Conservation (phyloP, 75 land plant species). For the Cunninghamia lanceolata region DNA sequence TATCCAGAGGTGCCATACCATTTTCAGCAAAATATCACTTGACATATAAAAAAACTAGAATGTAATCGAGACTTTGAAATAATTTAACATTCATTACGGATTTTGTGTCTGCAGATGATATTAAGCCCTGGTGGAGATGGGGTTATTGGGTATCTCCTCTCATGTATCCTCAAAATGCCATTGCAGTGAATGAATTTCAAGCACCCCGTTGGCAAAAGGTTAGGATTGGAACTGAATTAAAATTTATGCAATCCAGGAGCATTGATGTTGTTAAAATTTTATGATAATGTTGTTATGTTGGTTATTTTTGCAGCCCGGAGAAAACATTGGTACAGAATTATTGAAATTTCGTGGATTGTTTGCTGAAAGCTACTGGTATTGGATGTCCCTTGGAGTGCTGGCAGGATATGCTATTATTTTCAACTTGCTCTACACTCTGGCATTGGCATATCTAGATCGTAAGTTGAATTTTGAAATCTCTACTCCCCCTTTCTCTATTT, state of each 20-base stretch:
- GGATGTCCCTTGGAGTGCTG: slow-evolving; percentile 34
- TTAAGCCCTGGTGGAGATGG: slow-evolving; percentile 38
- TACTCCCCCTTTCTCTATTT: neutral
- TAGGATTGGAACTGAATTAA: neutral
- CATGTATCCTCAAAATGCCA: slow-evolving; percentile 32
- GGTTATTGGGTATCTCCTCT: slow-evolving; percentile 36
- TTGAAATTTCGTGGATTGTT: slow-evolving; percentile 17
- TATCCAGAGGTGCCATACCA: slow-evolving; percentile 25
- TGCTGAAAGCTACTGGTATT: slow-evolving; percentile 28
- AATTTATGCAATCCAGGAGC: neutral
- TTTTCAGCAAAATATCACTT: neutral
- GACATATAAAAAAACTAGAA: neutral
- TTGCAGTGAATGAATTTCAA: slow-evolving; percentile 29
- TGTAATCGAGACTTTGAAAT: neutral
- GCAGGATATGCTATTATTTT: slow-evolving; percentile 29
- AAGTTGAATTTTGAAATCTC: neutral
- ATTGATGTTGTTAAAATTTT: neutral
- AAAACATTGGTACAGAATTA: slow-evolving; percentile 23
- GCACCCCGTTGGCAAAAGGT: slow-evolving; percentile 29
- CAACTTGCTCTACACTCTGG: slow-evolving; percentile 31
- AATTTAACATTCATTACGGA: neutral
- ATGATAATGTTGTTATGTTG: slow-evolving; percentile 3
- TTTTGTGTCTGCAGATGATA: slow-evolving; percentile 14
- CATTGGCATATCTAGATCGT: slow-evolving; percentile 32
- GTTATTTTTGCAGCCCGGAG: slow-evolving; percentile 9